These are phyloP conservation scores for Clonostachys solani DNA, from an alignment of 2,329 filamentous ascomycete species.

Conservation along the genomic window DNA sequence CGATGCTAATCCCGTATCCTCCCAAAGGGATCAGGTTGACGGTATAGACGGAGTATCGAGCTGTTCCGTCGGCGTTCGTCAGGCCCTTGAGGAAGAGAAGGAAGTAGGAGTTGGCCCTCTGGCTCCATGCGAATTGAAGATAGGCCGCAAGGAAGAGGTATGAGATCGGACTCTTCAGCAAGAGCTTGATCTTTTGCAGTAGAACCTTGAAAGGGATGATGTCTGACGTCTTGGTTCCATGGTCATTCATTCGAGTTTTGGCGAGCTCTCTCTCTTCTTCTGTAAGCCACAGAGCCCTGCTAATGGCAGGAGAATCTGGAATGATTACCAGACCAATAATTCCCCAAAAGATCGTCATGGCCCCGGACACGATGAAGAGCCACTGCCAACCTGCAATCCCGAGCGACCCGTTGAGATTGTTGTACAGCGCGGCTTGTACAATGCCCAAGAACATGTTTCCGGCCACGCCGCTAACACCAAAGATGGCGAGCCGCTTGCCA, in stretches of 20 bases:
- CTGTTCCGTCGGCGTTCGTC: constrained; percentile 14
- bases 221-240: constrained; percentile 18
- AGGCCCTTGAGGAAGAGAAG: constrained; percentile 22
- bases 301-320: constrained; percentile 20
- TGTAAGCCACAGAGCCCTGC: constrained; percentile 19
- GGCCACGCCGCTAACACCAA: constrained; percentile 36
- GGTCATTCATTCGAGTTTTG: constrained; percentile 15
- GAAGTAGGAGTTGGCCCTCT: constrained; percentile 23
- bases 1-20: constrained; percentile 24
- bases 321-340: constrained; percentile 31
- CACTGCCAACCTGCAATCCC: constrained; percentile 38
- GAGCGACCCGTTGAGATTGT: constrained; percentile 30
- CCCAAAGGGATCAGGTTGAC: constrained; percentile 22
- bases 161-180: constrained; percentile 19
- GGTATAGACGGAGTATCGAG: constrained; percentile 20
- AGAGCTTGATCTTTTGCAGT: constrained; percentile 14
- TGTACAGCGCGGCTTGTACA: constrained; percentile 35
- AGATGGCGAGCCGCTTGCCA: constrained; percentile 32
- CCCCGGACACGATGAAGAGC: constrained; percentile 39
- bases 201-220: constrained; percentile 14
- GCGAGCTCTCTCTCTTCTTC: constrained; percentile 17
- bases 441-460: constrained; percentile 38
- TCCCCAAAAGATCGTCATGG: constrained; percentile 31
- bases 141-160: constrained; percentile 22
- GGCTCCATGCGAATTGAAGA: constrained; percentile 18